Base-by-base conservation (phyloP, 2,329 filamentous ascomycete species). In the Trichoderma guizhouense region DNA sequence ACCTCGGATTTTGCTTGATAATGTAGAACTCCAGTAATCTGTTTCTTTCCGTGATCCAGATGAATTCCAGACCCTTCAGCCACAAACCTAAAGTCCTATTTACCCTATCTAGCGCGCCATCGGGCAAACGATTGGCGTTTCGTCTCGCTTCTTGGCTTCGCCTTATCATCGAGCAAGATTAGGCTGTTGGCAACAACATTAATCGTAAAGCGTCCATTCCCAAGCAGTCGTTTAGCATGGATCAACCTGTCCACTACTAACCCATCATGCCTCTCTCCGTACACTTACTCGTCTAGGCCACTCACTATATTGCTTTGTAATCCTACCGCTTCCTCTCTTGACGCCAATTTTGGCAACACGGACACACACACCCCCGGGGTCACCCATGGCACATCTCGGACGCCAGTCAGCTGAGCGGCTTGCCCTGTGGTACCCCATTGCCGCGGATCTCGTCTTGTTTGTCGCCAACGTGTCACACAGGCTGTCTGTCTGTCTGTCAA, bases 401-500 rank as follows among this genome's bases (percentile, higher is more conserved):
- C 69, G 69, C 69, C 69, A 66, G 69, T 71, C 61, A 71, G 69
- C 69, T 71, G 69, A 71, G 69, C 69, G 69, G 69, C 69, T 71
- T 69, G 66, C 36, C 66, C 36, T 69, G 55, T 61, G 53, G 65
- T 57, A 39, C 62, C 47, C 47, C 65, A 43, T 43, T 47, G 53
- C 65, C 65, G 53, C 65, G 65, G 65, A 68, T 68, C 66, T 60
- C 21, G 36, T 43, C n/a, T 60, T 24, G 32, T 21, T 26, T 30
- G 15, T 32, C 53, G 36, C 47, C 36, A n/a, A 9, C 12, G 24
- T 47, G 34, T 51, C 65, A 30, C 47, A 53, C 39, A n/a, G 39
- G 39, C 39, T 43, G 47, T 12, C 47, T 47, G 43, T 47, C 43
- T n/a, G n/a, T n/a, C n/a, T n/a, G n/a, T n/a, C 21, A 53, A 67